Percentiles rank a stretch among this genome's conserved stretches.
Conservation (phyloP, 2,329 filamentous ascomycete genomes). For the Fusarium illudens region DNA sequence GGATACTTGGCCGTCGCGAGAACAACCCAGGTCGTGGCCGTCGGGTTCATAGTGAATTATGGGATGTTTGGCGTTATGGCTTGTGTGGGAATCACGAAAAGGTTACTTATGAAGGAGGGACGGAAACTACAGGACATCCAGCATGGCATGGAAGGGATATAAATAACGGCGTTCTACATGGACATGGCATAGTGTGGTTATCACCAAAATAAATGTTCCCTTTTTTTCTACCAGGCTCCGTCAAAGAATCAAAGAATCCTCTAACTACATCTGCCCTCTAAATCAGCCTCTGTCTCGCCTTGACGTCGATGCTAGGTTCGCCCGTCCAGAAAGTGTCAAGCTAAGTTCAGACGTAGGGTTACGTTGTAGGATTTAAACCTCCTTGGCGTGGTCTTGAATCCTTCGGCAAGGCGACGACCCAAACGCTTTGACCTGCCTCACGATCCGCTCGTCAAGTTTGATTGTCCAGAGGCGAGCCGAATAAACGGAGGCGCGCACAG, state of each 20-base stretch:
- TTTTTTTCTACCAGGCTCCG: background rate
- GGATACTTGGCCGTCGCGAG: slow-evolving; percentile 33
- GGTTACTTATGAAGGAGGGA: slow-evolving; percentile 1
- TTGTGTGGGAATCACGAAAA: background rate
- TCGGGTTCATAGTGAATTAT: slow-evolving; percentile 4
- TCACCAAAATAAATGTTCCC: background rate
- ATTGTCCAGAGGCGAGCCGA: slow-evolving; percentile 3
- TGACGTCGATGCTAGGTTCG: background rate
- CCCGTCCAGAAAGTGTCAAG: background rate
- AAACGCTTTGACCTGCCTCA: background rate
- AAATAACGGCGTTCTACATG: slow-evolving; percentile 5
- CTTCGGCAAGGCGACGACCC: background rate
- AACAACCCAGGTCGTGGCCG: slow-evolving; percentile 35
- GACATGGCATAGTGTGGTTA: background rate
- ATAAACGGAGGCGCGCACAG: background rate
- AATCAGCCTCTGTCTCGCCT: background rate
- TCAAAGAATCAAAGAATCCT: background rate
- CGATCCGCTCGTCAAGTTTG: background rate
- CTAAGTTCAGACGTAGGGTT: background rate
- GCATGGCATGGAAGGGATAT: background rate
- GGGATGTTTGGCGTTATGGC: slow-evolving; percentile 23
- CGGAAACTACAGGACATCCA: background rate
- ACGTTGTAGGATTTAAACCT: background rate
- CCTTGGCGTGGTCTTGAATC: background rate
- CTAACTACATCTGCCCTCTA: background rate